Conservation (phyloP, 2,329 filamentous ascomycete species). For the Nigrograna mackinnonii region DNA sequence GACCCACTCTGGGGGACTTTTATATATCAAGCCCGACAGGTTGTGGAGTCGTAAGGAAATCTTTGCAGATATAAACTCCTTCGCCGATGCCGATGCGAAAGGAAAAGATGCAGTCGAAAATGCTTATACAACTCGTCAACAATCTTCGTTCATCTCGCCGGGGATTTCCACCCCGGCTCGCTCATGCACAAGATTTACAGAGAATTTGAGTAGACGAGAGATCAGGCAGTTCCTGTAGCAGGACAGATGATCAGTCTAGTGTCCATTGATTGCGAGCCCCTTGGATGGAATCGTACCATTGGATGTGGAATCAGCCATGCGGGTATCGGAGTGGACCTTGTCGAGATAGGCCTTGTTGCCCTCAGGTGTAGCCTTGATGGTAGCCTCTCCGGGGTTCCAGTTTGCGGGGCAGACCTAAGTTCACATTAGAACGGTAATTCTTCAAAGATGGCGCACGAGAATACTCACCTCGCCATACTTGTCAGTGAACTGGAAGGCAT, state of each 20-base stretch:
- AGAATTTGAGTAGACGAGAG: neutral
- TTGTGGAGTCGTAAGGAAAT: neutral
- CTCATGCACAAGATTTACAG: neutral
- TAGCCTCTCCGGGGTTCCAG: slow-evolving; percentile 45
- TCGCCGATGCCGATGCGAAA: slow-evolving; percentile 8
- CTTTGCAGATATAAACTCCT: slow-evolving; percentile 2
- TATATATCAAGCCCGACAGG: neutral
- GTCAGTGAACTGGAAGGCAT: slow-evolving; percentile 53
- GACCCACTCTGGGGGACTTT: neutral
- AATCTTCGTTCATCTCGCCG: no score
- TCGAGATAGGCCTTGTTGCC: slow-evolving; percentile 43
- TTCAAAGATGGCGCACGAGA: neutral
- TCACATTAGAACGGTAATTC: no score
- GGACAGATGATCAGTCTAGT: slow-evolving; percentile 3
- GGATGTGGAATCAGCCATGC: slow-evolving; percentile 34
- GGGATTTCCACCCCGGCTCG: neutral
- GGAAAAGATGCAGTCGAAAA: slow-evolving; percentile 1
- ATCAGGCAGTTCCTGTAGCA: slow-evolving; percentile 4
- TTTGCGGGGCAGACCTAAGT: slow-evolving; percentile 45
- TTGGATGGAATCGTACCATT: slow-evolving; percentile 25
- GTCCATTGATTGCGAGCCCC: slow-evolving; percentile 5
- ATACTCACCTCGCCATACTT: slow-evolving; percentile 43
- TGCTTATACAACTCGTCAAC: neutral
- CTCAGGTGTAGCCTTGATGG: slow-evolving; percentile 45
- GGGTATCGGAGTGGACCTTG: slow-evolving; percentile 39